Evolutionary conservation across 257 asterid genomes (phyloP).

Genomic region (Nicotiana attenuata): DNA sequence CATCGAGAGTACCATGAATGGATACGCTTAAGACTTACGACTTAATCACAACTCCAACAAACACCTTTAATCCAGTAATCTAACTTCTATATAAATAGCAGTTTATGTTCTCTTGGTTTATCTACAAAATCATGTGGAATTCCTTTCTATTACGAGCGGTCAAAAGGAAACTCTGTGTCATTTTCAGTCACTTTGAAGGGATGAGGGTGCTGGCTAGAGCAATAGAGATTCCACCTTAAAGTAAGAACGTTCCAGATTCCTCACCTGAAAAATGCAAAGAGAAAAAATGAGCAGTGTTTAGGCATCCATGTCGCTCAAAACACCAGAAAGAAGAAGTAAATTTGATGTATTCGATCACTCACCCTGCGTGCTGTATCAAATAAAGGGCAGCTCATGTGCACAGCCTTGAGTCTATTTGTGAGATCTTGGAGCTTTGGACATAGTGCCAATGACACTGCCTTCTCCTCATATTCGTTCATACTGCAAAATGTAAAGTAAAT

Average conservation of each 20-base stretch:
- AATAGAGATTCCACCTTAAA: conserved; percentile 91
- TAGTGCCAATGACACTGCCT: no score
- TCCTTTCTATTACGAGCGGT: conserved; percentile 24
- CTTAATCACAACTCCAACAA: no score
- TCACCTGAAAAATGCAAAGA: conserved; percentile 52
- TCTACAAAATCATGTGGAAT: conserved; percentile 32
- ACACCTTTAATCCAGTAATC: no score
- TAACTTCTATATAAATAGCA: no score
- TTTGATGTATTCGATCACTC: conserved; percentile 15
- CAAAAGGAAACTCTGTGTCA: conserved; percentile 58
- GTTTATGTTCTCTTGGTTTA: no score
- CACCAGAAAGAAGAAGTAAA: neutral
- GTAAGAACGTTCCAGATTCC: conserved; percentile 83
- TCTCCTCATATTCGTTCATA: no score
- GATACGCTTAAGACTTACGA: neutral
- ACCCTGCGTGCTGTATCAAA: conserved; percentile 95
- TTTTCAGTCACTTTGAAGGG: conserved; percentile 81
- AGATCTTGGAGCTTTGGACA: no score
- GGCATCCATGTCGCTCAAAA: neutral
- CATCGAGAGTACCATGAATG: neutral
- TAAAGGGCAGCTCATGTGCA: no score
- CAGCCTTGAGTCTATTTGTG: no score
- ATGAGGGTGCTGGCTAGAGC: conserved; percentile 83
- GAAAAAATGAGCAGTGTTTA: neutral
- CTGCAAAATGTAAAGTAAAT: no score